Conservation (phyloP, 2,329 filamentous ascomycete species). For the Fusarium anguioides region DNA sequence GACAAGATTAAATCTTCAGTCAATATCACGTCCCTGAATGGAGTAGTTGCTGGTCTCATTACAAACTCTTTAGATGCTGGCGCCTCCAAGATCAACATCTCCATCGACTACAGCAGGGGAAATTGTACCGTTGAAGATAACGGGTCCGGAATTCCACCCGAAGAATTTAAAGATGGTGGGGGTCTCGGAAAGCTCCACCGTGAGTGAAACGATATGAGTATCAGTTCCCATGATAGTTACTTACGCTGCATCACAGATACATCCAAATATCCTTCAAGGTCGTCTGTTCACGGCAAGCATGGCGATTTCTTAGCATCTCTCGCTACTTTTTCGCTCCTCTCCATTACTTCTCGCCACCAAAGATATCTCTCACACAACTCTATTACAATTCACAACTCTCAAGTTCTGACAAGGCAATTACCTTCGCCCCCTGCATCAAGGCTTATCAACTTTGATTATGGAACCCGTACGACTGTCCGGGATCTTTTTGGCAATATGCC, state of each 20-base stretch:
- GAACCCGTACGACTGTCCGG: slow-evolving; percentile 79
- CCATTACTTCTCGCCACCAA: slow-evolving; percentile 77
- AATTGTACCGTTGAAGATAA: slow-evolving; percentile 86
- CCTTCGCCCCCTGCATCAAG: slow-evolving; percentile 70
- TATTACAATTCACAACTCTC: slow-evolving; percentile 76
- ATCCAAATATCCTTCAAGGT: slow-evolving; percentile 71
- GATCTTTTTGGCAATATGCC: slow-evolving; percentile 92
- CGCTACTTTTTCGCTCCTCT: slow-evolving; percentile 78
- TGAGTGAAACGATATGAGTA: slow-evolving; percentile 55
- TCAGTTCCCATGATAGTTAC: background rate
- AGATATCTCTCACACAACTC: slow-evolving; percentile 70
- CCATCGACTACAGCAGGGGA: slow-evolving; percentile 79
- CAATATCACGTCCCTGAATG: slow-evolving; percentile 79
- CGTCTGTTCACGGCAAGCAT: slow-evolving; percentile 70
- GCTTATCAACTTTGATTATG: slow-evolving; percentile 68
- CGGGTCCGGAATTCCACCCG: slow-evolving; percentile 78
- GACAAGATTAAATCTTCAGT: slow-evolving; percentile 87
- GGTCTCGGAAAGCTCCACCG: slow-evolving; percentile 79
- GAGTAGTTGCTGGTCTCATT: slow-evolving; percentile 76
- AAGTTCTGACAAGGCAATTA: slow-evolving; percentile 70
- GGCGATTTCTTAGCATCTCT: slow-evolving; percentile 84
- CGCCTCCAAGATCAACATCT: slow-evolving; percentile 75
- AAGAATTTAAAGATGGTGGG: slow-evolving; percentile 77
- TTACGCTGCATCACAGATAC: slow-evolving; percentile 68
- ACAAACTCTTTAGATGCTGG: slow-evolving; percentile 87